These are phyloP conservation scores for Coffea eugenioides DNA, from an alignment of 257 asterid genomes.

Conservation along the genomic window DNA sequence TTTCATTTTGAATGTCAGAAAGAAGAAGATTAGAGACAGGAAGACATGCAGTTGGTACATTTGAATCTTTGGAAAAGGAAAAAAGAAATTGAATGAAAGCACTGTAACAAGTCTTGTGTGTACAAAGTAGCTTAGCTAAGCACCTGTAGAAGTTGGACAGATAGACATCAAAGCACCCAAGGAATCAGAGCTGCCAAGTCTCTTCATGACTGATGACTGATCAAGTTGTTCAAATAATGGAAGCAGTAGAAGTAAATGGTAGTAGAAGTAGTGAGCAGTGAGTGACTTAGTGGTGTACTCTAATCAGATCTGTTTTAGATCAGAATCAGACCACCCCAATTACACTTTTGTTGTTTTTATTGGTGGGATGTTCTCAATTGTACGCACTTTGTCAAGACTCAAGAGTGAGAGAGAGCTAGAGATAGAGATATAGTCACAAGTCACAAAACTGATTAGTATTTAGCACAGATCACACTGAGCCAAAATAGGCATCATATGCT, in stretches of 20 bases:
- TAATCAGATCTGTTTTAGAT: slow-evolving; percentile 30
- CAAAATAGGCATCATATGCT: slow-evolving; percentile 35
- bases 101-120: slow-evolving; percentile 11
- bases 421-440: background rate
- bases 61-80: slow-evolving; percentile 23
- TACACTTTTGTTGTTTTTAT: background rate
- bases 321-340: slow-evolving; percentile 14
- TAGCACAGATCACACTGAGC: slow-evolving; percentile 30
- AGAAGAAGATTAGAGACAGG: slow-evolving; percentile 36
- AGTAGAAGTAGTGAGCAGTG: background rate
- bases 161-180: slow-evolving; percentile 83
- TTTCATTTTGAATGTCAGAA: slow-evolving; percentile 4
- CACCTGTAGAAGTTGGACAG: slow-evolving; percentile 91
- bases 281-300: background rate
- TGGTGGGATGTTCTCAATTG: slow-evolving; percentile 8
- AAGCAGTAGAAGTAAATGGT: background rate
- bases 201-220: slow-evolving; percentile 58
- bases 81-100: slow-evolving; percentile 9
- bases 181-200: slow-evolving; percentile 70
- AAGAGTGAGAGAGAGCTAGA: background rate
- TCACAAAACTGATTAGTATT: slow-evolving; percentile 9
- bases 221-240: slow-evolving; percentile 13
- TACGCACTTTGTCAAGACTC: slow-evolving; percentile 1
- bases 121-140: background rate
- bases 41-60: slow-evolving; percentile 38